Percentiles rank a stretch among this genome's conserved stretches.
phyloP scores from a whole-genome alignment of 163 green algal species.

The Trebouxiophyceae sp. region DNA sequence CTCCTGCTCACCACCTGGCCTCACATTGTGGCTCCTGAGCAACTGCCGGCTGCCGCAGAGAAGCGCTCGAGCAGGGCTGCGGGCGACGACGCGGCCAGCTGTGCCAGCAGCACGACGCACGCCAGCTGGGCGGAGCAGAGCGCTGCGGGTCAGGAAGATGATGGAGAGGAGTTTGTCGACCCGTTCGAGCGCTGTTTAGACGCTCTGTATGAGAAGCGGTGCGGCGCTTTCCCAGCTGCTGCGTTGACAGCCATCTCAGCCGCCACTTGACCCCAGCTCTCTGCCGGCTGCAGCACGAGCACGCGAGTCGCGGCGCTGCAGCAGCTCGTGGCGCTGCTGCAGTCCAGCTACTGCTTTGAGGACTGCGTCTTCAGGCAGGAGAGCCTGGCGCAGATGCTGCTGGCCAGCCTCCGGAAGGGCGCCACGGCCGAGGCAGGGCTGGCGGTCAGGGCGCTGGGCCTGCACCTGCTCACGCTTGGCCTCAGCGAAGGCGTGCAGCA shows the following conservation, averaged over 20 bases:
- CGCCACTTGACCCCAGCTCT: not conserved
- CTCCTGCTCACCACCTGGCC: not conserved
- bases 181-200: slow-evolving; percentile 25
- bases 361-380: slow-evolving; percentile 19
- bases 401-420: slow-evolving; percentile 20
- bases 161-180: slow-evolving; percentile 16
- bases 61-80: slow-evolving; percentile 4
- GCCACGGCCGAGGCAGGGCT: slow-evolving; percentile 17
- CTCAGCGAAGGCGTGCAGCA: too few species aligned
- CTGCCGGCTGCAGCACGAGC: slow-evolving; percentile 9
- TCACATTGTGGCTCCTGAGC: too few species aligned
- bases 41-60: slow-evolving; percentile 2
- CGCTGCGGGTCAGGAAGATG: not conserved
- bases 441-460: slow-evolving; percentile 24
- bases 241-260: too few species aligned
- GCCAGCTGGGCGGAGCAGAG: not conserved
- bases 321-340: slow-evolving; percentile 10
- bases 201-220: slow-evolving; percentile 40
- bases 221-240: too few species aligned
- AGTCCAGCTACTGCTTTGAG: slow-evolving; percentile 15
- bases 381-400: slow-evolving; percentile 18
- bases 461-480: not conserved
- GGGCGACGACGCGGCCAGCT: not conserved
- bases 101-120: slow-evolving; percentile 1
- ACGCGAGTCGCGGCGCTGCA: slow-evolving; percentile 18